Evolutionary conservation across 2,329 filamentous ascomycete species (phyloP).

Genomic region (Aureobasidium pullulans): DNA sequence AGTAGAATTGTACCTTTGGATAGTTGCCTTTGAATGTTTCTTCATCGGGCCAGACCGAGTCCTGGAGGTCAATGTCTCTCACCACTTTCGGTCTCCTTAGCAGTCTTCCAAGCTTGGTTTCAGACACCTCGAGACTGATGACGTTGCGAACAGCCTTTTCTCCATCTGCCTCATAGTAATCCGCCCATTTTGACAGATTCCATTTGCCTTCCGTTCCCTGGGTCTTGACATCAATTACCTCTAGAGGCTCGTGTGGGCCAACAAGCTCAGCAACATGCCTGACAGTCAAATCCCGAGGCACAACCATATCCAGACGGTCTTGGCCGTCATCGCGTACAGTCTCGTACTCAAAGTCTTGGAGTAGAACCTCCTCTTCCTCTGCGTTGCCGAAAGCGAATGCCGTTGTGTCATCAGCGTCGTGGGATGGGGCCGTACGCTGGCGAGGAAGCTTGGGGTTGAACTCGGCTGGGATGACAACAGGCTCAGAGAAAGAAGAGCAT

Average conservation of each 20-base stretch:
- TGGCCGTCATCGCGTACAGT: constrained; percentile 52
- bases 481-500: constrained; percentile 56
- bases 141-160: constrained; percentile 60
- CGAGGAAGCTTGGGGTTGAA: constrained; percentile 45
- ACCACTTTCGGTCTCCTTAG: constrained; percentile 58
- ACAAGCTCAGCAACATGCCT: constrained; percentile 57
- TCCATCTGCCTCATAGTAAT: constrained; percentile 57
- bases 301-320: constrained; percentile 61
- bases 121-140: constrained; percentile 61
- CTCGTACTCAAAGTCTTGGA: constrained; percentile 41
- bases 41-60: constrained; percentile 49
- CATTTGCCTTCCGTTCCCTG: constrained; percentile 60
- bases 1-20: constrained; percentile 61
- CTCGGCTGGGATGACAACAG: constrained; percentile 57
- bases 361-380: constrained; percentile 18
- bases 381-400: constrained; percentile 21
- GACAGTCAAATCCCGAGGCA: constrained; percentile 57
- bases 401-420: constrained; percentile 11
- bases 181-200: constrained; percentile 60
- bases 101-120: constrained; percentile 54
- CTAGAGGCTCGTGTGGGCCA: constrained; percentile 53
- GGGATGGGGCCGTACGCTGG: neutral
- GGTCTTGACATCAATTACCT: constrained; percentile 63
- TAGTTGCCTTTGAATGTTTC: constrained; percentile 48
- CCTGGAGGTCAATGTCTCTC: constrained; percentile 53